Conservation (phyloP, 2,329 filamentous ascomycete genomes). For the Pseudocercospora fijiensis region DNA sequence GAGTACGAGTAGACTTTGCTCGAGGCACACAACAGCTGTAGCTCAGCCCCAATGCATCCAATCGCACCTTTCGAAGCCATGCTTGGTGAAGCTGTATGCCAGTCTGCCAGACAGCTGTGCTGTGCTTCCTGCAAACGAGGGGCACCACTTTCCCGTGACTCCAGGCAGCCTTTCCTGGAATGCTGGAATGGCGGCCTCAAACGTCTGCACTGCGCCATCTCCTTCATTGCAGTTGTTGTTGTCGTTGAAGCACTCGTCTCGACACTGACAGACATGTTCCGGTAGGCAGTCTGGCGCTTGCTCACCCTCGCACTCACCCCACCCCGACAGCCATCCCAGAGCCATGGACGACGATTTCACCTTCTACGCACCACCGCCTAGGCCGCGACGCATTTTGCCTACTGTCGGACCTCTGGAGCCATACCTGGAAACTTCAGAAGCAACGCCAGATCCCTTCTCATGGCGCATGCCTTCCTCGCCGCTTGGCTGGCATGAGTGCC, state of each 20-base stretch:
- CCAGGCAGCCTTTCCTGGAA: slow-evolving; percentile 15
- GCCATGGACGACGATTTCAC: background rate
- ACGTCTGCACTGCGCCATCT: background rate
- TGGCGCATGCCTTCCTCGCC: background rate
- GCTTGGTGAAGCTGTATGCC: slow-evolving; percentile 12
- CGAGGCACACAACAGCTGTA: slow-evolving; percentile 13
- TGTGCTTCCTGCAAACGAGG: slow-evolving; percentile 12
- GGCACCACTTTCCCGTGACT: slow-evolving; percentile 15
- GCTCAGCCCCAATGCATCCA: slow-evolving; percentile 17
- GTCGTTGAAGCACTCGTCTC: background rate
- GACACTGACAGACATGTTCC: background rate
- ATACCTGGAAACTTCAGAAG: background rate
- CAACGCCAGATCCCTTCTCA: background rate
- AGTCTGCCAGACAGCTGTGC: slow-evolving; percentile 5
- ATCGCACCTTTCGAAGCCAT: slow-evolving; percentile 7
- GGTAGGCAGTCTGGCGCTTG: background rate
- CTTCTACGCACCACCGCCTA: background rate
- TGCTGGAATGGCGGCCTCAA: background rate
- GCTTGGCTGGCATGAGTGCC: background rate
- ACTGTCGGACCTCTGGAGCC: background rate
- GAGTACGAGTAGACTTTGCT: slow-evolving; percentile 2
- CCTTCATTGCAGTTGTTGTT: background rate
- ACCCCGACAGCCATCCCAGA: background rate
- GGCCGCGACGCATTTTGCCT: background rate
- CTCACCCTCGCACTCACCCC: background rate